Evolutionary conservation across 2,329 filamentous ascomycete genomes (phyloP), one percentile per base, ranked within the genome.

Genomic region (Lomentospora prolificans): DNA sequence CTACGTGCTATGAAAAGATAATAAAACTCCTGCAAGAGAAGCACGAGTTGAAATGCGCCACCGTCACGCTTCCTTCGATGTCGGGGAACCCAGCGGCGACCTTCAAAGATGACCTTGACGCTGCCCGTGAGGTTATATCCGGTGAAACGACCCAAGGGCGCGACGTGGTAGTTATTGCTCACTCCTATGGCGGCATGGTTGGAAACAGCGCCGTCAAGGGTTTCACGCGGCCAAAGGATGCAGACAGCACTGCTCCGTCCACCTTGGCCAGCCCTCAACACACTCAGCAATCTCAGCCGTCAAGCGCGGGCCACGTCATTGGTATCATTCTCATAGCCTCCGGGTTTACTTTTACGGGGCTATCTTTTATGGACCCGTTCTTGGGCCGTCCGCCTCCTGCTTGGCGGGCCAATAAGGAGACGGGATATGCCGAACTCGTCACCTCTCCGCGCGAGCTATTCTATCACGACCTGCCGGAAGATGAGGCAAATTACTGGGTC

Each of bases 161-260:
- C 22, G 63, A 79, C 55, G 75, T 79, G 2, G 64, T 79, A 3
- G 65, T 80, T 4, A 61, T 77, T 3, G 70, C 67, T 1, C 76
- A 79, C 62, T 77, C 75, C 0, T 79, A 76, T 56, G 75, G 75
- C 28, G 75, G 75, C 22, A 66, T 72, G 44, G 71, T 76, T 1
- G 75, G 71, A 46, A 67, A 65, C 58, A 77, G 74, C 58, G 73
- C 74, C 2, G 64, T 77, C 61, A 73, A 72, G 58, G 73, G 68
- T 5, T 65, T 78, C 52, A 63, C 73, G 0, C 55, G 60, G 30
- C 55, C 57, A 28, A 57, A 62, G 17, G 52, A 39, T 3, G 46
- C 31, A 39, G 30, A 33, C 30, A 33, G 24, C 24, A 9, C 51
- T 25, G 12, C n/a, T 44, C 22, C 51, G 10, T 7, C 36, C 14